Evolutionary conservation across 2,329 filamentous ascomycete genomes (phyloP).

Genomic region (Fusarium napiforme): DNA sequence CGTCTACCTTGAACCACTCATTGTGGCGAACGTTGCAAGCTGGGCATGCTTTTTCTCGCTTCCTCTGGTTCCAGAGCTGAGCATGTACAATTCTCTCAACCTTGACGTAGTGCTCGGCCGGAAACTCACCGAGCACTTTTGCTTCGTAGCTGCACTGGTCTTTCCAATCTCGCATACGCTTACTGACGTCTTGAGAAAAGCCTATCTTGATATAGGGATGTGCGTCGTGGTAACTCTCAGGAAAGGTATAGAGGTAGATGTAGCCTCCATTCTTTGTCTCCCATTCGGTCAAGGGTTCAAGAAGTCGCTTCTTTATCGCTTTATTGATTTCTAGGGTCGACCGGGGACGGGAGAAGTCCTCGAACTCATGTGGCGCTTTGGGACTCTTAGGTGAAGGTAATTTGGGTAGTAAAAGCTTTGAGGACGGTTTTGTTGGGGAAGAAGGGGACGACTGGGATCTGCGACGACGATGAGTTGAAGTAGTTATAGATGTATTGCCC

Average conservation of each 20-base stretch:
- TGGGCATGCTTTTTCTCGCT: conserved; percentile 40
- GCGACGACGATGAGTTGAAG: neutral
- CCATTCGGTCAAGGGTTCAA: neutral
- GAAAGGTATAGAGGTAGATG: conserved; percentile 44
- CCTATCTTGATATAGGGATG: conserved; percentile 48
- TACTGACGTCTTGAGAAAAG: conserved; percentile 28
- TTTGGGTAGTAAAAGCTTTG: neutral
- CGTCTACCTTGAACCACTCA: conserved; percentile 47
- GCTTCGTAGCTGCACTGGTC: conserved; percentile 42
- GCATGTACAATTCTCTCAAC: conserved; percentile 47
- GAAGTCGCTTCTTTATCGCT: conserved; percentile 24
- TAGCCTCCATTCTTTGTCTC: conserved; percentile 22
- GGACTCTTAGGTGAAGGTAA: neutral
- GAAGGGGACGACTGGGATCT: neutral
- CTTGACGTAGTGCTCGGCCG: conserved; percentile 38
- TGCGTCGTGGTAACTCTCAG: conserved; percentile 23
- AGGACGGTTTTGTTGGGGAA: neutral
- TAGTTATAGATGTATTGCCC: neutral
- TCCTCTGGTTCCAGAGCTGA: conserved; percentile 42
- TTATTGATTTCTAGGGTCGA: conserved; percentile 28
- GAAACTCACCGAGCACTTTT: conserved; percentile 19
- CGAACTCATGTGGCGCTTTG: conserved; percentile 29
- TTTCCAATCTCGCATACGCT: conserved; percentile 42
- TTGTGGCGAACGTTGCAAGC: conserved; percentile 37
- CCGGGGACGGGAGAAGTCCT: conserved; percentile 15